Conservation (phyloP, 2,329 filamentous ascomycete species). For the Apiospora phragmitis region DNA sequence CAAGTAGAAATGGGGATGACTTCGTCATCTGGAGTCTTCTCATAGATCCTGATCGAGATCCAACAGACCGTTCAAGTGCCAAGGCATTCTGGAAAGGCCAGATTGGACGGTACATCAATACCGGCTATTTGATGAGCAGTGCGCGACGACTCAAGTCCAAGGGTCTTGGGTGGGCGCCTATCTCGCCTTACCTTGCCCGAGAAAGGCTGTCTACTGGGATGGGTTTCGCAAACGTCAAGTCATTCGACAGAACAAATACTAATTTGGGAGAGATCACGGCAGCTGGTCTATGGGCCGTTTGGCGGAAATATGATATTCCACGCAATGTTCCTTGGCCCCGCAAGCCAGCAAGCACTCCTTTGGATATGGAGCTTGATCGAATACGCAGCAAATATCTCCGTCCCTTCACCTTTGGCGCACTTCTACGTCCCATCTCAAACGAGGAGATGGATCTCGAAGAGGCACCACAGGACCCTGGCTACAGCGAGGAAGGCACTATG, state of each 20-base stretch:
- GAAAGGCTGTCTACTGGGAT: neutral
- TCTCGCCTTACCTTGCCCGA: neutral
- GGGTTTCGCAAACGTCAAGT: neutral
- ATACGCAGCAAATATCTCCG: neutral
- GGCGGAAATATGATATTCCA: neutral
- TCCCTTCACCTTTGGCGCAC: neutral
- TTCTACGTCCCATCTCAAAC: neutral
- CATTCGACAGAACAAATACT: neutral
- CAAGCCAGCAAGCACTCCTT: neutral
- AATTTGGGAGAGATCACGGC: neutral
- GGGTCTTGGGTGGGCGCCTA: neutral
- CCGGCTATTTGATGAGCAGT: neutral
- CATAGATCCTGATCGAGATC: neutral
- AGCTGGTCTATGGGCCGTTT: neutral
- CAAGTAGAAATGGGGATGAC: neutral
- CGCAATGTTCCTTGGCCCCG: neutral
- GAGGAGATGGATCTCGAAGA: neutral
- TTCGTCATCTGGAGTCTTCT: slow-evolving; percentile 2
- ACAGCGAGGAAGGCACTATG: neutral
- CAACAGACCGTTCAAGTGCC: neutral
- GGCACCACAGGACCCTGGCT: neutral
- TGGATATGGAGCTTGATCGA: neutral
- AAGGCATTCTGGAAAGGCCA: neutral
- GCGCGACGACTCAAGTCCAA: neutral
- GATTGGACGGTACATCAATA: neutral